Evolutionary conservation across 2,329 filamentous ascomycete genomes (phyloP).

Genomic region (Zymoseptoria crescenta): DNA sequence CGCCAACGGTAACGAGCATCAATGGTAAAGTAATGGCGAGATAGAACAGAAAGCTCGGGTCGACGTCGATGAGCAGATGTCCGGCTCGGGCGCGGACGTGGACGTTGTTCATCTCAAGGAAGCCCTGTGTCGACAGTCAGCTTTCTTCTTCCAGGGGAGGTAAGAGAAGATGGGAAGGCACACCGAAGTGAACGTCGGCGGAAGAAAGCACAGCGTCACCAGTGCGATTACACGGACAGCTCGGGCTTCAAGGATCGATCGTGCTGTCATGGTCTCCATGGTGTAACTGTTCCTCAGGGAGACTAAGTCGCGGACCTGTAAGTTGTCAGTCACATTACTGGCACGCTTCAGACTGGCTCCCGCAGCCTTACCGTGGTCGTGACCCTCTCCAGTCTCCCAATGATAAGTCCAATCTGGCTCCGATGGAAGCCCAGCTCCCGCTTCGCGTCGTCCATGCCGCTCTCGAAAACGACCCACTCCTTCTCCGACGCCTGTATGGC

Average conservation of each 20-base stretch:
- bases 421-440: slow-evolving; percentile 6
- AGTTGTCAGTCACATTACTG: too few species aligned
- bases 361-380: neutral
- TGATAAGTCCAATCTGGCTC: slow-evolving; percentile 5
- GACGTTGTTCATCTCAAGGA: too few species aligned
- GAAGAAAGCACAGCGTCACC: slow-evolving; percentile 5
- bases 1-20: too few species aligned
- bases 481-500: neutral
- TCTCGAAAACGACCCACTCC: neutral
- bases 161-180: too few species aligned
- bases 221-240: slow-evolving; percentile 8
- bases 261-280: slow-evolving; percentile 8
- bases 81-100: too few species aligned
- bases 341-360: neutral
- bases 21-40: too few species aligned
- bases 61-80: too few species aligned
- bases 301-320: neutral
- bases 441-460: neutral
- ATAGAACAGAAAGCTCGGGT: too few species aligned
- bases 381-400: slow-evolving; percentile 1
- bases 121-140: too few species aligned
- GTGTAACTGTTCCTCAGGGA: neutral
- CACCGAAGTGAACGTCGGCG: slow-evolving; percentile 1
- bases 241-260: slow-evolving; percentile 7
- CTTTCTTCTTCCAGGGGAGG: too few species aligned